These are phyloP conservation scores for Sherardia arvensis DNA, from an alignment of 257 asterid genomes.

Conservation along the genomic window DNA sequence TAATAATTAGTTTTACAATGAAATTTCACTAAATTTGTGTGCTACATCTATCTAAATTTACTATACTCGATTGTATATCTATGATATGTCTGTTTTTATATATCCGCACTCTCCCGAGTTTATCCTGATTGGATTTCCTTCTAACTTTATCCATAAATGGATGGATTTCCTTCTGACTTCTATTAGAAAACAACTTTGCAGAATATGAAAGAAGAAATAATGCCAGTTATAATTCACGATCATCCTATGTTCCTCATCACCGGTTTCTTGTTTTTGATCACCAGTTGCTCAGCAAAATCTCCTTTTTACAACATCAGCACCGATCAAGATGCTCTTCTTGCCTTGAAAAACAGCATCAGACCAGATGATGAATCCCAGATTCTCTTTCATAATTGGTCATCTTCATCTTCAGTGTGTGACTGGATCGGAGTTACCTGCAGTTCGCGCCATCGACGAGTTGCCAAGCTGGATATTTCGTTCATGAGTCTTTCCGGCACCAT, in stretches of 20 bases:
- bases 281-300: background rate
- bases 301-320: background rate
- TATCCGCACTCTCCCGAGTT: no score
- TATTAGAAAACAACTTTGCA: no score
- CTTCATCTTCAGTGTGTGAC: background rate
- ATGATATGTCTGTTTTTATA: no score
- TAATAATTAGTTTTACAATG: no score
- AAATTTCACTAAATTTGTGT: no score
- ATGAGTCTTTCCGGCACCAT: background rate
- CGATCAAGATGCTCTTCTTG: constrained; percentile 18
- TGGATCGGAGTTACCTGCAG: background rate
- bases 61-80: no score
- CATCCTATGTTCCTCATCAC: background rate
- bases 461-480: background rate
- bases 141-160: no score
- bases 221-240: background rate
- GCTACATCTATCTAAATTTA: no score
- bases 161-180: no score
- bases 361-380: background rate
- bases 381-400: constrained; percentile 12
- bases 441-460: background rate
- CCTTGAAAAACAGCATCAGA: constrained; percentile 9
- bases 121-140: no score
- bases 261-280: background rate
- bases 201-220: background rate